A percentile compares a stretch with the other conserved stretches of the same genome.
These are phyloP conservation scores for Diutina catenulata DNA, from an alignment of 1,139 yeast species.

Conservation along the genomic window DNA sequence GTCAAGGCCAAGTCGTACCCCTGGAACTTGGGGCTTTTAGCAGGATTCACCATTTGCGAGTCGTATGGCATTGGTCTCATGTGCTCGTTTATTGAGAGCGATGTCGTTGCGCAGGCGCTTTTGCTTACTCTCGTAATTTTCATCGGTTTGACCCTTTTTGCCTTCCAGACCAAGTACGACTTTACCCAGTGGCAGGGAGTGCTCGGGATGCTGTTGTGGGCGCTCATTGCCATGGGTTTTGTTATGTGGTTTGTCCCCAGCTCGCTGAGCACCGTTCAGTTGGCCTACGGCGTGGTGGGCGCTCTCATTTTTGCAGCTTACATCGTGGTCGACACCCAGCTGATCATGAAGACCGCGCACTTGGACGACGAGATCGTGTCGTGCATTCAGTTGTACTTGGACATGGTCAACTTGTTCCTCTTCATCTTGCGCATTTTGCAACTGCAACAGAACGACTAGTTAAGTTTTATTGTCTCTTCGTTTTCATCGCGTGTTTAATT, in stretches of 20 bases:
- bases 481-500: too few species aligned
- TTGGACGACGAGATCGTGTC: constrained; percentile 83
- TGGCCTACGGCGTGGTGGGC: constrained; percentile 61
- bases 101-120: constrained; percentile 60
- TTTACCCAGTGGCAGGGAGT: constrained; percentile 64
- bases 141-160: constrained; percentile 63
- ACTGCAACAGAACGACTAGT: constrained; percentile 27
- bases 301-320: constrained; percentile 65
- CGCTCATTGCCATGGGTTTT: constrained; percentile 62
- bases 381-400: constrained; percentile 67
- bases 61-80: constrained; percentile 62
- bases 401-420: constrained; percentile 68
- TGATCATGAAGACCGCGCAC: constrained; percentile 66
- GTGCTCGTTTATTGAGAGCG: constrained; percentile 53
- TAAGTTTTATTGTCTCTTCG: too few species aligned
- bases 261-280: constrained; percentile 39
- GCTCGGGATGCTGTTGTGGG: constrained; percentile 51
- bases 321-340: constrained; percentile 72
- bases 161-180: constrained; percentile 76
- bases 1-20: constrained; percentile 58
- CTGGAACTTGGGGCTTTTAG: constrained; percentile 40
- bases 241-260: constrained; percentile 56
- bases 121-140: constrained; percentile 59
- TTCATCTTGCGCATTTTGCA: constrained; percentile 62
- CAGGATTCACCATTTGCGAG: constrained; percentile 63